Base-by-base conservation (phyloP, 441 rosid genomes). In the Codiaeum variegatum region DNA sequence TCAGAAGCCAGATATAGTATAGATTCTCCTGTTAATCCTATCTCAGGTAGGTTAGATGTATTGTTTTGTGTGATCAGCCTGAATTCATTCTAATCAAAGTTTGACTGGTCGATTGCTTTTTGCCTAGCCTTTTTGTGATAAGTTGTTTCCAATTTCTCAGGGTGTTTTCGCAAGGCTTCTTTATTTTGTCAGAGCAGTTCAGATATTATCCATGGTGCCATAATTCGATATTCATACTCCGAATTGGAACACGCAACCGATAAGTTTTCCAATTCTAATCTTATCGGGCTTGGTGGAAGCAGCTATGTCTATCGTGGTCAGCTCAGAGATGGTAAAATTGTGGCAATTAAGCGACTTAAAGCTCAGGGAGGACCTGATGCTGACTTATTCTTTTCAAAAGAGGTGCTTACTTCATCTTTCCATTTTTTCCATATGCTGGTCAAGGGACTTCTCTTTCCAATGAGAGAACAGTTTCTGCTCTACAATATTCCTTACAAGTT, bases 211-310 rank as follows among this genome's bases (percentile, higher is more conserved):
- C 80, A 77, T 46, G 94, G 94, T 73, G 79, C 88, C 68, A 84
- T 94, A 40, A 62, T 75, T 73, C 90, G 82, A 70, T 94, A 87
- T 82, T 80, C 92, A 7, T 92, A 87, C 77, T 61, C 85, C 75
- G 97, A 88, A 73, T 72, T 94, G 84, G 93, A 90, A 77, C 67
- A 76, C 76, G 93, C 96, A 70, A 94, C 98, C 19, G 55, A 87
- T 64, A 90, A 87, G 69, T 94, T 94, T 83, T 88, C 94, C 66
- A 74, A 77, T 83, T 84, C 87, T 77, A 91, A 79, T 72, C 81
- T 91, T 16, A 85, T 92, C 73, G 99, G 97, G 61, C 89, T 85
- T 38, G 98, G 99, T 26, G 98, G 96, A 80, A 88, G 97, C 80
- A 92, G 99, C 74, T 85, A 81, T 28, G 99, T 92, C 6, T 94